These are phyloP conservation scores for Kuraishia borneana DNA, from an alignment of 805 yeast species.

Conservation along the genomic window DNA sequence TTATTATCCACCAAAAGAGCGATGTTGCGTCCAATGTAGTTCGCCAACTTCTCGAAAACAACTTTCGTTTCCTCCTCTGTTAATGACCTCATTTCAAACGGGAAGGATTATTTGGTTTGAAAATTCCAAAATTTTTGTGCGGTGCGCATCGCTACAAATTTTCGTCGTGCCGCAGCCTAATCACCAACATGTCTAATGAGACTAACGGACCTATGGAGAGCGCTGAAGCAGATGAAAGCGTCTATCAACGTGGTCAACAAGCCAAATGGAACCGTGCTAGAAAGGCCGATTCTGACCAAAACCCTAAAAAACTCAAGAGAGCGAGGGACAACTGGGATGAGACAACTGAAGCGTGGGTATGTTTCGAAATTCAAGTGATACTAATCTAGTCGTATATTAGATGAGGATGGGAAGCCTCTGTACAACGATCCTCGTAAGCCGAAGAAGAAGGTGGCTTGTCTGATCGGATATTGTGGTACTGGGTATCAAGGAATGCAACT, in stretches of 20 bases:
- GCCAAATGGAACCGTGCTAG: conserved; percentile 4
- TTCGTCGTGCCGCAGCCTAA: background rate
- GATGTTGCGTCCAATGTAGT: conserved; percentile 93
- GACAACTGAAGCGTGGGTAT: conserved; percentile 44
- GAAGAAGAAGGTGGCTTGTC: conserved; percentile 79
- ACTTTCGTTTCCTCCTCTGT: conserved; percentile 96
- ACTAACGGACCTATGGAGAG: background rate
- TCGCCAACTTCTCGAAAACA: conserved; percentile 92
- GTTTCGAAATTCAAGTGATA: conserved; percentile 17
- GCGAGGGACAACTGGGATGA: conserved; percentile 7
- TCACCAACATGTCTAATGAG: background rate
- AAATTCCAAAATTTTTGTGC: conserved; percentile 1
- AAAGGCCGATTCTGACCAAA: conserved; percentile 4
- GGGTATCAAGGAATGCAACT: conserved; percentile 96
- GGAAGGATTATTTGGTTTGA: background rate
- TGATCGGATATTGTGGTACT: conserved; percentile 92
- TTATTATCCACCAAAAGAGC: conserved; percentile 76
- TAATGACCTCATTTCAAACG: conserved; percentile 65
- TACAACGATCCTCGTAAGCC: conserved; percentile 58
- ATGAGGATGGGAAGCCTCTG: conserved; percentile 52
- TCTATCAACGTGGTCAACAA: conserved; percentile 1
- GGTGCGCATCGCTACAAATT: background rate
- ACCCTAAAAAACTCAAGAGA: conserved; percentile 5
- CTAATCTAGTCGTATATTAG: conserved; percentile 31
- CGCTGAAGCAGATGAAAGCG: conserved; percentile 1